Conservation (phyloP, 148 eudicot genomes). For the Bassia scoparia region DNA sequence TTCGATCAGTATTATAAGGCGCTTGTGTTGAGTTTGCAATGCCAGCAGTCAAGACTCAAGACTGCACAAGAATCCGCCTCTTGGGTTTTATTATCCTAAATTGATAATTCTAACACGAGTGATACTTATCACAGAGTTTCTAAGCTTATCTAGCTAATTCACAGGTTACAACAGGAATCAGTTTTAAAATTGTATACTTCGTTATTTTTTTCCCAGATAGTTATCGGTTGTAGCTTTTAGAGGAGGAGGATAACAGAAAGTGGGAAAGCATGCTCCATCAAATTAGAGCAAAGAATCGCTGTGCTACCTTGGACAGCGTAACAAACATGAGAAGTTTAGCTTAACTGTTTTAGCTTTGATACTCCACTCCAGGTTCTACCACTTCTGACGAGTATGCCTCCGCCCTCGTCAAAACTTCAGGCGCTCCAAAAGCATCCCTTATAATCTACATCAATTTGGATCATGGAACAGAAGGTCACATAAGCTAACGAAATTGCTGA, state of each 20-base stretch:
- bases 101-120: too few species aligned
- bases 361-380: constrained; percentile 44
- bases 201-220: too few species aligned
- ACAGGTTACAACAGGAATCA: too few species aligned
- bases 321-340: background rate
- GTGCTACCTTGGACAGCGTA: background rate
- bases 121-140: too few species aligned
- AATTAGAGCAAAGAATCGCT: background rate
- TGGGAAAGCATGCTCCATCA: background rate
- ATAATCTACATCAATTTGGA: constrained; percentile 51
- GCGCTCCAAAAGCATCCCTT: constrained; percentile 61
- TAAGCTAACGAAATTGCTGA: background rate
- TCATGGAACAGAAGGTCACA: background rate
- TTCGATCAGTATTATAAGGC: too few species aligned
- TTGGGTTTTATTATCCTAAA: too few species aligned
- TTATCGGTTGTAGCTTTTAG: too few species aligned
- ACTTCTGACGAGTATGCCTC: constrained; percentile 39
- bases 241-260: background rate
- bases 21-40: too few species aligned
- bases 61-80: too few species aligned
- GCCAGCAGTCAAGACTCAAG: too few species aligned
- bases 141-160: too few species aligned
- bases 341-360: constrained; percentile 52
- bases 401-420: constrained; percentile 74
- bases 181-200: too few species aligned